A percentile compares a stretch with the other conserved stretches of the same genome.
Conservation (phyloP, 1,284 basidiomycete genomes). For the Vanrija pseudolonga region DNA sequence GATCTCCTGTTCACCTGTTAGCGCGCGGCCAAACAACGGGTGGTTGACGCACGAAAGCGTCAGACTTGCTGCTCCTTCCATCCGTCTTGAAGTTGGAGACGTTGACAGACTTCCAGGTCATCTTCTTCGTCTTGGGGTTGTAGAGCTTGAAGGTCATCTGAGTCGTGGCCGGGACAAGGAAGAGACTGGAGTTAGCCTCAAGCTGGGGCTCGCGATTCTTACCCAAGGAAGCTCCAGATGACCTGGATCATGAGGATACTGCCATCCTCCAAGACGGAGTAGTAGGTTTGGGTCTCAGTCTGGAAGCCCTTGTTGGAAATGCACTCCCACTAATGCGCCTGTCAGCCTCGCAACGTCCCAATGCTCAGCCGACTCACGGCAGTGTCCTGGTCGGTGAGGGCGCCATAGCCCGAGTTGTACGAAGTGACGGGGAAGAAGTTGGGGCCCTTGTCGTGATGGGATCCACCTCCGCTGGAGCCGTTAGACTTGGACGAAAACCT, state of each 20-base stretch:
- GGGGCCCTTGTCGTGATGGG: slow-evolving; percentile 35
- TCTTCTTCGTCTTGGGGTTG: slow-evolving; percentile 73
- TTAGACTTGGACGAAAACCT: no score
- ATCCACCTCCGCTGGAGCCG: no score
- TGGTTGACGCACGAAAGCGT: slow-evolving; percentile 65
- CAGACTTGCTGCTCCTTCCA: slow-evolving; percentile 83
- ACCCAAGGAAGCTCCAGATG: slow-evolving; percentile 95
- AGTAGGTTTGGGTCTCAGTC: slow-evolving; percentile 90
- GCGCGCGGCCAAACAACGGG: not conserved
- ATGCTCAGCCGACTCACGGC: slow-evolving; percentile 25
- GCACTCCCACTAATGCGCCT: slow-evolving; percentile 62
- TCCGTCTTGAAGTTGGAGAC: slow-evolving; percentile 76
- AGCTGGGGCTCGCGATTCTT: slow-evolving; percentile 38
- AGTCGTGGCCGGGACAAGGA: slow-evolving; percentile 65
- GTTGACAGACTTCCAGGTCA: slow-evolving; percentile 84
- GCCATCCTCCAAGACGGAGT: slow-evolving; percentile 79
- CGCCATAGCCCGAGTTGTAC: slow-evolving; percentile 35
- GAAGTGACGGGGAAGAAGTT: slow-evolving; percentile 76
- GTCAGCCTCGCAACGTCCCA: not conserved
- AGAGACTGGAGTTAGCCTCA: slow-evolving; percentile 29
- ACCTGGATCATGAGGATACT: slow-evolving; percentile 81
- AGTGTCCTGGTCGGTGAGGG: slow-evolving; percentile 41
- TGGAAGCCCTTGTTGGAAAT: slow-evolving; percentile 68
- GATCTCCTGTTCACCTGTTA: slow-evolving; percentile 51
- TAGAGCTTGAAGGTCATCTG: slow-evolving; percentile 93